These are phyloP conservation scores for Rhodomyrtus tomentosa DNA, from an alignment of 345 rosid species.

Conservation along the genomic window DNA sequence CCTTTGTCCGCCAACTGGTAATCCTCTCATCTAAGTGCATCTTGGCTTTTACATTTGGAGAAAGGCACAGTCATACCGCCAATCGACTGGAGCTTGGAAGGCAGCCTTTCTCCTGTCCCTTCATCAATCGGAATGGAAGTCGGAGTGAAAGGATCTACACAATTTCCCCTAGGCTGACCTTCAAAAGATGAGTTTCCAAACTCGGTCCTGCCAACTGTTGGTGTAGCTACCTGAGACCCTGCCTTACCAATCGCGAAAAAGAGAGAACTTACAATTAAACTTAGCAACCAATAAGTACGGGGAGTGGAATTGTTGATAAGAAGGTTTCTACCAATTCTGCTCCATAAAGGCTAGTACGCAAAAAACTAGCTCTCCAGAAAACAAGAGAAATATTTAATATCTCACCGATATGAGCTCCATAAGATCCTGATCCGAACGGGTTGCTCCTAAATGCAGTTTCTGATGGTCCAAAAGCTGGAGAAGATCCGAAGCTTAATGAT, in stretches of 20 bases:
- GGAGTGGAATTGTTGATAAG: neutral
- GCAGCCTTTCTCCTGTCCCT: conserved; percentile 35
- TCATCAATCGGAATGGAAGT: conserved; percentile 47
- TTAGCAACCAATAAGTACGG: neutral
- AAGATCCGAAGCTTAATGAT: too few species aligned
- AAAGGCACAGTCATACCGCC: conserved; percentile 44
- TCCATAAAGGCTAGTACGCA: too few species aligned
- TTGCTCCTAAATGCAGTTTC: conserved; percentile 61
- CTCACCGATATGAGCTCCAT: conserved; percentile 64
- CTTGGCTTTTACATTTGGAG: conserved; percentile 60
- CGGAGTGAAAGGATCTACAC: conserved; percentile 51
- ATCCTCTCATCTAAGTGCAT: conserved; percentile 93
- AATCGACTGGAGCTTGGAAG: conserved; percentile 69
- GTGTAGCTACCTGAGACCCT: conserved; percentile 56
- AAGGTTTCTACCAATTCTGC: neutral
- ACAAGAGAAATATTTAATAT: neutral
- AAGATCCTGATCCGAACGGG: conserved; percentile 42
- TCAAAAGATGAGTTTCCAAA: conserved; percentile 66
- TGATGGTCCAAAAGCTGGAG: conserved; percentile 34
- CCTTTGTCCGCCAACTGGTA: conserved; percentile 96
- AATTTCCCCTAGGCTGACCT: conserved; percentile 65
- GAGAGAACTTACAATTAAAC: neutral
- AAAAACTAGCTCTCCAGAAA: neutral
- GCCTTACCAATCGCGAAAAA: conserved; percentile 9
- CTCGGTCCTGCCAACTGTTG: conserved; percentile 48